Percentiles rank a stretch among this genome's conserved stretches.
These are phyloP conservation scores for Halteria grandinella DNA, from an alignment of 73 alveolate species.

Conservation along the genomic window DNA sequence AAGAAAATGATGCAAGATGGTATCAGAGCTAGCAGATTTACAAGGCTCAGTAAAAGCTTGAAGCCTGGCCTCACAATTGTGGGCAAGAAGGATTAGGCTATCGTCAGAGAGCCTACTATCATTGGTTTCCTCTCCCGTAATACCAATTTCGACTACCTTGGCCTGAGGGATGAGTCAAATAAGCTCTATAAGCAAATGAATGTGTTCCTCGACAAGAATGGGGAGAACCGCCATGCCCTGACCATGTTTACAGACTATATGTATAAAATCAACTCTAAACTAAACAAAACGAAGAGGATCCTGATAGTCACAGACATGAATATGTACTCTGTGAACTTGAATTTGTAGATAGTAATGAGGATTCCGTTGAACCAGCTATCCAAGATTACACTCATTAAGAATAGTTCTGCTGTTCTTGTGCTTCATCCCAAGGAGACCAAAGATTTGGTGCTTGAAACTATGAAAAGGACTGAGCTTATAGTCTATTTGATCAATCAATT, in stretches of 20 bases:
- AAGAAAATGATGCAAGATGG: slow-evolving; percentile 21
- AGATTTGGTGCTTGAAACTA: slow-evolving; percentile 57
- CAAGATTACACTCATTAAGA: slow-evolving; percentile 55
- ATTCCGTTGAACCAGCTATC: slow-evolving; percentile 40
- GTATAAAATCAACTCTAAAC: slow-evolving; percentile 30
- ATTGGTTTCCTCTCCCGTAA: slow-evolving; percentile 31
- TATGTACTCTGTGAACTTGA: slow-evolving; percentile 48
- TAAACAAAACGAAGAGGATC: slow-evolving; percentile 32
- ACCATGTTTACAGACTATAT: slow-evolving; percentile 55
- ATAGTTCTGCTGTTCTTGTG: slow-evolving; percentile 54
- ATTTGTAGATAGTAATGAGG: slow-evolving; percentile 45
- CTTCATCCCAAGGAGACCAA: slow-evolving; percentile 46
- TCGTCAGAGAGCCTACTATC: slow-evolving; percentile 32
- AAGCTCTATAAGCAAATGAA: slow-evolving; percentile 52
- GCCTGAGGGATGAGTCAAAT: slow-evolving; percentile 17
- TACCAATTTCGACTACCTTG: slow-evolving; percentile 62
- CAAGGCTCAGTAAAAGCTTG: neutral
- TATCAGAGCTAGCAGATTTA: slow-evolving; percentile 8
- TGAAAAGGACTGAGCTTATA: slow-evolving; percentile 62
- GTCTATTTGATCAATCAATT: slow-evolving; percentile 46
- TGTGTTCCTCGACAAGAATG: slow-evolving; percentile 46
- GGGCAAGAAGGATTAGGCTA: too few relatives aligned
- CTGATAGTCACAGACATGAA: slow-evolving; percentile 41
- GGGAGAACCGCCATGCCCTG: neutral
- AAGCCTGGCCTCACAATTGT: neutral